Evolutionary conservation across 345 rosid species (phyloP), one percentile per base, ranked within the genome.

Genomic region (Brassica rapa): DNA sequence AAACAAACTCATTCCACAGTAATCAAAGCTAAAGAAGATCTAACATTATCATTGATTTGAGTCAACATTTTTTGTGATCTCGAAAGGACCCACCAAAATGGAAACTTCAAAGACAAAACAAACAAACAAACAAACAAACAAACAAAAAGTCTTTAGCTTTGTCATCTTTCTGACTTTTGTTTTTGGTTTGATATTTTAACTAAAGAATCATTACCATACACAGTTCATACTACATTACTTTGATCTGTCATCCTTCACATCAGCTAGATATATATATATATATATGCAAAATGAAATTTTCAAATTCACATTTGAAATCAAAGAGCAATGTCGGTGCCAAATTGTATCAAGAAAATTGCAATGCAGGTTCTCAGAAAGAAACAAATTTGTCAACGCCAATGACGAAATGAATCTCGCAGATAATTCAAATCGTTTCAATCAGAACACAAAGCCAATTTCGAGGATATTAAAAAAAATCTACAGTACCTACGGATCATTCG

Each of bases 21-120:
- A 24, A 70, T 25, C 68, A 68, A 53, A 57, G 32, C 5, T 5
- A 0, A 43, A 8, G 19, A 65, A 6, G 3, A 15, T 25, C 37
- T 25, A 67, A 70, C 63, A 32, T 16, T 35, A 37, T 55, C 41
- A 65, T 33, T 56, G 72, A 39, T 2, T 25, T 55, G 19, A 63
- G 70, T 70, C 56, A 19, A 19, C 21, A 19, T 19, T 19, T 19
- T 19, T 19, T 19, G 21, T 19, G 21, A 19, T 19, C 60, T 23
- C 14, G 3, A 68, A 74, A 80, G 83, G 83, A 80, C 79, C 83
- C 83, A 80, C 80, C 41, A 80, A 64, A 43, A 71, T 64, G 69
- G 56, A 72, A 72, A 2, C 62, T 64, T 46, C 19, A 49, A 35
- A 62, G 29, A 68, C 43, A 32, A 59, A 39, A 37, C 15, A 46